Evolutionary conservation across 495 filamentous ascomycete species (phyloP).

Genomic region (Annulohypoxylon stygium): DNA sequence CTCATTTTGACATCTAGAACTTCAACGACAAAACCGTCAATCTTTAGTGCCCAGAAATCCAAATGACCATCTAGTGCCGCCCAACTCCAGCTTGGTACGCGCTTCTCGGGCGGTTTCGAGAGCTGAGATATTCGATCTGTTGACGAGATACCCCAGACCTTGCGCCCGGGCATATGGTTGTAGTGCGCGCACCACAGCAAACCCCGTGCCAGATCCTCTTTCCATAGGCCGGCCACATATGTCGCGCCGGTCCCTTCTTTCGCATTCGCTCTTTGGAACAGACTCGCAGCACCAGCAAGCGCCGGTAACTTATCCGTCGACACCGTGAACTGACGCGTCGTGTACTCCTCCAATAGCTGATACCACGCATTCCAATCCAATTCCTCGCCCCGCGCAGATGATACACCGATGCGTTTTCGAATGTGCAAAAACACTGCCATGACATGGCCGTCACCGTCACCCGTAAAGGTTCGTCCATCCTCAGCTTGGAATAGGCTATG

Average conservation of each 20-base stretch:
- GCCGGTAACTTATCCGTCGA: slow-evolving; percentile 48
- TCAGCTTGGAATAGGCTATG: slow-evolving; percentile 29
- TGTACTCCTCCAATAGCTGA: slow-evolving; percentile 45
- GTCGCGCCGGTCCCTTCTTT: slow-evolving; percentile 9
- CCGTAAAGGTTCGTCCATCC: slow-evolving; percentile 21
- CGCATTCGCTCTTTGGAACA: slow-evolving; percentile 28
- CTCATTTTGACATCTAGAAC: slow-evolving; percentile 34
- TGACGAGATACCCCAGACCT: slow-evolving; percentile 30
- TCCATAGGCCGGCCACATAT: slow-evolving; percentile 51
- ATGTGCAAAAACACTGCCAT: slow-evolving; percentile 31
- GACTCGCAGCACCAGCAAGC: slow-evolving; percentile 42
- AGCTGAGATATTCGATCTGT: slow-evolving; percentile 21
- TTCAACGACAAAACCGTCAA: slow-evolving; percentile 19
- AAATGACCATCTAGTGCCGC: slow-evolving; percentile 41
- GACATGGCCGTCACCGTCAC: slow-evolving; percentile 22
- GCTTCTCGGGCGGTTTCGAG: slow-evolving; percentile 26
- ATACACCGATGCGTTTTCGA: slow-evolving; percentile 31
- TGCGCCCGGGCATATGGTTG: slow-evolving; percentile 31
- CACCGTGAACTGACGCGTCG: slow-evolving; percentile 36
- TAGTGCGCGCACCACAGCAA: slow-evolving; percentile 44
- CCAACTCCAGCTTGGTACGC: slow-evolving; percentile 51
- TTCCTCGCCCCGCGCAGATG: slow-evolving; percentile 7
- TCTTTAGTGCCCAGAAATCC: slow-evolving; percentile 37
- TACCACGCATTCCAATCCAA: slow-evolving; percentile 40
- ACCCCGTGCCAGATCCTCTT: slow-evolving; percentile 41